Conservation (phyloP, 169 alveolate species). For the Plasmodium ovale region DNA sequence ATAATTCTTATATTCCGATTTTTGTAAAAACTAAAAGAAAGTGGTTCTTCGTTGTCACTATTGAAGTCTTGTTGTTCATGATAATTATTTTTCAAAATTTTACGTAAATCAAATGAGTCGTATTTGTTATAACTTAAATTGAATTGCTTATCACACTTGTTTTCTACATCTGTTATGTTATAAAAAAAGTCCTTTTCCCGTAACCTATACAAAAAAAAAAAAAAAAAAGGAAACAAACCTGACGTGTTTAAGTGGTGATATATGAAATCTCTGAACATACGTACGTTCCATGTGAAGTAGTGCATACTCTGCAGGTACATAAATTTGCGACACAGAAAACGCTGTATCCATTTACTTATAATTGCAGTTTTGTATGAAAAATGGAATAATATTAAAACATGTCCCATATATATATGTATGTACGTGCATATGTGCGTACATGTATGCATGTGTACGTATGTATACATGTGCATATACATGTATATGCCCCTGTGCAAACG, state of each 20-base stretch:
- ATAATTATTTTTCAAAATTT: slow-evolving; percentile 47
- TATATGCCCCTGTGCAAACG: too few species aligned
- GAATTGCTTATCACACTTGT: slow-evolving; percentile 9
- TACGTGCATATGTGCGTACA: neutral
- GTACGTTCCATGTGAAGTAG: neutral
- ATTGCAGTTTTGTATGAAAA: neutral
- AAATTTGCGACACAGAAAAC: neutral
- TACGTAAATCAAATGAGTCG: slow-evolving; percentile 63
- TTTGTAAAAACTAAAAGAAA: slow-evolving; percentile 41
- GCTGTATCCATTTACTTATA: neutral
- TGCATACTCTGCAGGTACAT: neutral
- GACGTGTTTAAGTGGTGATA: neutral
- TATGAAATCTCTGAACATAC: neutral
- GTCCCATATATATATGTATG: neutral
- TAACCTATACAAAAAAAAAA: slow-evolving; percentile 21
- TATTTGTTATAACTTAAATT: slow-evolving; percentile 43
- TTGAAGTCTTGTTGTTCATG: slow-evolving; percentile 13
- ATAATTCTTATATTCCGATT: slow-evolving; percentile 46
- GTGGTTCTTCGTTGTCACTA: slow-evolving; percentile 63
- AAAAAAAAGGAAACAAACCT: neutral
- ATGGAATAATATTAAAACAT: too few species aligned
- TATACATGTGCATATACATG: neutral
- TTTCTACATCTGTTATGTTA: slow-evolving; percentile 21
- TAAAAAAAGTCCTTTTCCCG: slow-evolving; percentile 41
- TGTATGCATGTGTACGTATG: neutral